phyloP scores from a whole-genome alignment of 331 rosid genomes.

The Malus hybrid region DNA sequence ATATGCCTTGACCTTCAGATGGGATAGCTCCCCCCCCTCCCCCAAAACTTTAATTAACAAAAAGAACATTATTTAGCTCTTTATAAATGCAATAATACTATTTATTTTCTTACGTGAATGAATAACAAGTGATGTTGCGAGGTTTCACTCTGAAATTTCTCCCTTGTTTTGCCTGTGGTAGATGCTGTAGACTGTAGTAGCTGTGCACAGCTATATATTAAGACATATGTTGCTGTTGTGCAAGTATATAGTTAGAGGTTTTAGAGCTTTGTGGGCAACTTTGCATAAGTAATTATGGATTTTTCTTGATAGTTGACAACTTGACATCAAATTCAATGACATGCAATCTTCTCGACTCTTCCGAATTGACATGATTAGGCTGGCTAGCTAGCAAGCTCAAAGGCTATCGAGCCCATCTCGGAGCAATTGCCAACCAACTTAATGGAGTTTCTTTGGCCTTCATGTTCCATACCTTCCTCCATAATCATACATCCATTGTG shows the following conservation, averaged over 20 bases:
- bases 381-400: no score
- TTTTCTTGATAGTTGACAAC: not conserved
- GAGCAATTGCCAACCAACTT: no score
- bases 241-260: not conserved
- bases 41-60: no score
- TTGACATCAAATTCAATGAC: not conserved
- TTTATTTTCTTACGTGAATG: no score
- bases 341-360: not conserved
- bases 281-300: not conserved
- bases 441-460: not conserved
- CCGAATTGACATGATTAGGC: not conserved
- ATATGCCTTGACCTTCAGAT: no score
- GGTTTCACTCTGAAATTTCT: no score
- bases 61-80: no score
- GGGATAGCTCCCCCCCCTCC: no score
- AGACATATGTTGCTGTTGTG: not conserved
- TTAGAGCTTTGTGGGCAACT: no score
- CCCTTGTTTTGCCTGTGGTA: not conserved
- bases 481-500: not conserved
- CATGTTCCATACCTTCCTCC: not conserved
- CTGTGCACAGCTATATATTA: not conserved
- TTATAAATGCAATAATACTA: no score
- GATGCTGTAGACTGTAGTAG: not conserved
- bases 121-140: no score
- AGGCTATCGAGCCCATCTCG: not conserved